phyloP scores from a whole-genome alignment of 768 basidiomycete genomes.

The Dioszegia crocea region DNA sequence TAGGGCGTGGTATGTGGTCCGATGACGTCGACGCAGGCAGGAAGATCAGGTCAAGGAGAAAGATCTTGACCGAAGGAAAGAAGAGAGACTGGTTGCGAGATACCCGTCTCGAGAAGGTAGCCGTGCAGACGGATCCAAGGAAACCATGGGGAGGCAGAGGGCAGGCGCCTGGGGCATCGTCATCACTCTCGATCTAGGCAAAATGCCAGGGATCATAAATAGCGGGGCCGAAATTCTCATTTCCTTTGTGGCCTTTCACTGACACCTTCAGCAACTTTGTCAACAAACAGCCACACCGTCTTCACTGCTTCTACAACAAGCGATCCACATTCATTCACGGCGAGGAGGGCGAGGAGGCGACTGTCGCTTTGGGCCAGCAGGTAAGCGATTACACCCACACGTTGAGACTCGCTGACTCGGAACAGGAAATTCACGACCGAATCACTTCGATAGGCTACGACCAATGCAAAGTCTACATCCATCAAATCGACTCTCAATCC shows the following conservation, averaged over 20 bases:
- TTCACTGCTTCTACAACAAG: conserved; percentile 99
- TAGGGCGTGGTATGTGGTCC: neutral
- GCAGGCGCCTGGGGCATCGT: no score
- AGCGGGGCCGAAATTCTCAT: neutral
- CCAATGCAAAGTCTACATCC: conserved; percentile 98
- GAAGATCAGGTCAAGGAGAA: no score
- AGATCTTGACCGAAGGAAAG: no score
- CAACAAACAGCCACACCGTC: conserved; percentile 91
- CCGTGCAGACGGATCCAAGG: no score
- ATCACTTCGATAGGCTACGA: conserved; percentile 90
- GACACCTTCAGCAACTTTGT: conserved; percentile 65
- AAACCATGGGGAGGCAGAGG: no score
- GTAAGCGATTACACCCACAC: no score
- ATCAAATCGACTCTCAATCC: conserved; percentile 95
- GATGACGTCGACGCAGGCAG: neutral
- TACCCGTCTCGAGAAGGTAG: no score
- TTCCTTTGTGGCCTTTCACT: neutral
- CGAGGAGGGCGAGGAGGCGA: conserved; percentile 89
- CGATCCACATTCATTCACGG: conserved; percentile 94
- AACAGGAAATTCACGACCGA: conserved; percentile 94
- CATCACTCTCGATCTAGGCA: neutral
- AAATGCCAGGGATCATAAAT: no score
- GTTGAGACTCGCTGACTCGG: no score
- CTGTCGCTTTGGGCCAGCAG: conserved; percentile 87
- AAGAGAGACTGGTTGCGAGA: no score